Evolutionary conservation across 2,329 filamentous ascomycete species (phyloP), one percentile per base, ranked within the genome.

Genomic region (Fusarium tupiense): DNA sequence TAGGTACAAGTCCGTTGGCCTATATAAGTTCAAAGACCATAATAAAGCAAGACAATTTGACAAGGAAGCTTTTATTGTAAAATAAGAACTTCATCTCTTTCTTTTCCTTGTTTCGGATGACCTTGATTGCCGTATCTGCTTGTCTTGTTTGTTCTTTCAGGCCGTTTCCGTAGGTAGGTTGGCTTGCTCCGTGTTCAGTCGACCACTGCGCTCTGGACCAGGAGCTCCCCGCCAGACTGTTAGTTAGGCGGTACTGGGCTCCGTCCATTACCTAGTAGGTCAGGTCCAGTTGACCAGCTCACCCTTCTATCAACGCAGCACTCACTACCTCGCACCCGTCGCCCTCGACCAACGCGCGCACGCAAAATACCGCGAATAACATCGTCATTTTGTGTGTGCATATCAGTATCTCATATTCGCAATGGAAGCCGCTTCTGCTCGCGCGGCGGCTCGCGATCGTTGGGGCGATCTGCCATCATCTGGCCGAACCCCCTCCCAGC

Each of bases 351-450:
- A 47, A 63, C 67, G 56, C 49, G 58, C 61, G 58, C 66, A 60
- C 67, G 57, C 66, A 47, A 69, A 19, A 31, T 46, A 59, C 46
- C 37, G 38, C 67, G 56, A 63, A 49, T 52, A 59, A 26, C 63
- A 33, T 47, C 58, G 10, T 57, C 26, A n/a, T 53, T 43, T 41
- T 35, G 31, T 24, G 38, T 19, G 44, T 49, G 38, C n/a, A 20
- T 29, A 40, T 57, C 58, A 24, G 47, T 19, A 22, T 44, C 31
- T 22, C 41, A 29, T 43, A 31, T 35, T 58, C 44, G 40, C 35
- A 75, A 93, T 98, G 96, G 96, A 98, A 90, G 96, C 96, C 82
- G 92, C 95, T 82, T 97, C 95, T 82, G 95, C 95, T 84, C 93
- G 96, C 82, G 97, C 97, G 88, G 96, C 96, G 81, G 93, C 95